These are phyloP conservation scores for Clonostachys byssicola DNA, from an alignment of 2,329 filamentous ascomycete species.

Conservation along the genomic window DNA sequence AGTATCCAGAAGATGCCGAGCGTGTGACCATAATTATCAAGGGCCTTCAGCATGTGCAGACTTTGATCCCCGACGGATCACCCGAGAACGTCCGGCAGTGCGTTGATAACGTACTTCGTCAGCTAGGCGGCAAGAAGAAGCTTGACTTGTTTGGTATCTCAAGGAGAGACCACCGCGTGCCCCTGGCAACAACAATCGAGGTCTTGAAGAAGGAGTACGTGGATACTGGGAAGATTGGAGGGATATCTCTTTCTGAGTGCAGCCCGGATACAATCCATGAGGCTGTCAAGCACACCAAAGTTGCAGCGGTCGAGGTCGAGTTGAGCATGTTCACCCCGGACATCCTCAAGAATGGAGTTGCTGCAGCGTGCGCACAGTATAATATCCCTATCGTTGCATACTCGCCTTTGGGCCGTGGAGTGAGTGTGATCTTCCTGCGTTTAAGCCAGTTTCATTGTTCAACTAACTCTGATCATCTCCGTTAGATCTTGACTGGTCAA, in stretches of 20 bases:
- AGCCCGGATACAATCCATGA: slow-evolving; percentile 42
- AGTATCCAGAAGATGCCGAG: slow-evolving; percentile 59
- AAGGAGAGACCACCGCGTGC: slow-evolving; percentile 46
- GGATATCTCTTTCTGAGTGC: slow-evolving; percentile 48
- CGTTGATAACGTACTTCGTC: slow-evolving; percentile 49
- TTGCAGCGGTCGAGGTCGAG: slow-evolving; percentile 49
- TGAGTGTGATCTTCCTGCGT: slow-evolving; percentile 17
- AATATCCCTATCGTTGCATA: slow-evolving; percentile 69
- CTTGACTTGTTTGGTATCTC: slow-evolving; percentile 58
- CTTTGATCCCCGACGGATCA: slow-evolving; percentile 40
- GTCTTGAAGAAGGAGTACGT: slow-evolving; percentile 43
- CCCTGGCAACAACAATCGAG: slow-evolving; percentile 36
- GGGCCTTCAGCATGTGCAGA: slow-evolving; percentile 38
- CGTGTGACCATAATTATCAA: slow-evolving; percentile 62
- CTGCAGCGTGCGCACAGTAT: slow-evolving; percentile 54
- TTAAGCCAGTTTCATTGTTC: not conserved
- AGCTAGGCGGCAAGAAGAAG: slow-evolving; percentile 50
- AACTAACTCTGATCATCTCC: slow-evolving; percentile 29
- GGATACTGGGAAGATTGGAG: slow-evolving; percentile 45
- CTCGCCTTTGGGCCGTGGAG: slow-evolving; percentile 61
- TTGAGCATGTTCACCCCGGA: slow-evolving; percentile 45
- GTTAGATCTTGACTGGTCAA: slow-evolving; percentile 47
- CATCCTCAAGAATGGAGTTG: slow-evolving; percentile 44
- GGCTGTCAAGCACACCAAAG: slow-evolving; percentile 35
- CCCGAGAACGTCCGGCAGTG: slow-evolving; percentile 50